Percentiles rank a stretch among this genome's conserved stretches.
phyloP scores from a whole-genome alignment of 2,329 filamentous ascomycete genomes.

The Apiospora hydei region DNA sequence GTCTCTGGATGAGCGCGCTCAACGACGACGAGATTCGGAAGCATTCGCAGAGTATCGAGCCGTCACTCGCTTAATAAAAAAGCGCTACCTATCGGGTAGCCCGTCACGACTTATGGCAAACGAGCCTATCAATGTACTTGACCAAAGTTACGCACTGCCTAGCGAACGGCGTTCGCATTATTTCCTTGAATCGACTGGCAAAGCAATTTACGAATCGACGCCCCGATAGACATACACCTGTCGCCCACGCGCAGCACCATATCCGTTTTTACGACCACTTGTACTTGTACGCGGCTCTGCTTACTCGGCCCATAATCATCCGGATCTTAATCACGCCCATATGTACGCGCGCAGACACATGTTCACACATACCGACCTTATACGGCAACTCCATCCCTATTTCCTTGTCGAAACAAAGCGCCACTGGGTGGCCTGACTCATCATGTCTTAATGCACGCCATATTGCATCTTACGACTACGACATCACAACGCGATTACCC shows the following conservation, averaged over 20 bases:
- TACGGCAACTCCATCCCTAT: background rate
- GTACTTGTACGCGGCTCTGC: constrained; percentile 16
- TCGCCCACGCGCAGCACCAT: constrained; percentile 9
- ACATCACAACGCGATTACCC: constrained; percentile 7
- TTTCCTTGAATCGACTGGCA: constrained; percentile 3
- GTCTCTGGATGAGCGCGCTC: constrained; percentile 84
- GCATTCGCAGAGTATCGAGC: constrained; percentile 58
- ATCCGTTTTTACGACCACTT: background rate
- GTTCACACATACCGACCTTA: constrained; percentile 1
- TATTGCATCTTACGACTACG: constrained; percentile 15
- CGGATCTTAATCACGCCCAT: background rate
- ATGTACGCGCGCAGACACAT: background rate
- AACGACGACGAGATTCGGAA: constrained; percentile 76
- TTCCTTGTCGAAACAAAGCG: background rate
- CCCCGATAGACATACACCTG: constrained; percentile 18
- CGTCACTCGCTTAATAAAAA: background rate
- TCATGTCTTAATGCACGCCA: background rate
- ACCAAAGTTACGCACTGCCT: background rate
- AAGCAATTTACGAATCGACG: constrained; percentile 3
- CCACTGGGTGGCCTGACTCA: constrained; percentile 9
- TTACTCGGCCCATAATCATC: background rate
- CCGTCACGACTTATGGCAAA: background rate
- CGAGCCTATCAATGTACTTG: background rate
- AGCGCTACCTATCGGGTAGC: background rate
- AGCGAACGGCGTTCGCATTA: background rate